Percentiles rank a stretch among this genome's conserved stretches.
These are phyloP conservation scores for Forsythia viridissima DNA, from an alignment of 257 asterid species.

Conservation along the genomic window DNA sequence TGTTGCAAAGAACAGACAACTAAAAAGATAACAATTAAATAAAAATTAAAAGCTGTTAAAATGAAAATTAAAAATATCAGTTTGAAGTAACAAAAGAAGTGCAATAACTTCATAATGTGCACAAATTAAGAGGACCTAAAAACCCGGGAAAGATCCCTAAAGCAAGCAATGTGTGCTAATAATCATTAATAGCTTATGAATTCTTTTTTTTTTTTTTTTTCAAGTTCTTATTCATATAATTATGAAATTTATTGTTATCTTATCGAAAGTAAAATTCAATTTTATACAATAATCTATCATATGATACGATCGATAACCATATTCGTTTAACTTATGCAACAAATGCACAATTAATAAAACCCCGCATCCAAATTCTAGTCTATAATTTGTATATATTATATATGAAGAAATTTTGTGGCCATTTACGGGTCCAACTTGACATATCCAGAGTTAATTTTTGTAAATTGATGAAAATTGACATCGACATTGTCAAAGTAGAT, in stretches of 20 bases:
- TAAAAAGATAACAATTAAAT: background rate
- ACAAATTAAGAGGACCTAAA: slow-evolving; percentile 17
- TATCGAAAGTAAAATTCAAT: background rate
- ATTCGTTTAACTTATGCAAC: background rate
- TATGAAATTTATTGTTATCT: background rate
- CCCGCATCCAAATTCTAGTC: background rate
- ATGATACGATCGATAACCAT: background rate
- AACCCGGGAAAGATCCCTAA: background rate
- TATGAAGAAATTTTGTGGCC: background rate
- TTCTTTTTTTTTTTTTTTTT: background rate
- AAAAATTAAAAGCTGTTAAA: background rate
- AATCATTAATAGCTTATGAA: background rate
- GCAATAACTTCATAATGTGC: slow-evolving; percentile 1
- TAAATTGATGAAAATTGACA: no score
- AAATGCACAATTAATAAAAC: background rate
- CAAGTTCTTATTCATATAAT: background rate
- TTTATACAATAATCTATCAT: no score
- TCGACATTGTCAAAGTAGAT: background rate
- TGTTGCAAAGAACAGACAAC: background rate
- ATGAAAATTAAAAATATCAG: background rate
- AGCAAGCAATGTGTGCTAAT: slow-evolving; percentile 2
- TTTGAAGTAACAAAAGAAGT: background rate
- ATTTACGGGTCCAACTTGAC: background rate
- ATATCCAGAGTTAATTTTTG: no score
- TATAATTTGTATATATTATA: background rate